These are phyloP conservation scores for Bothriochloa decipiens DNA, from an alignment of 176 grass and related monocot genomes.

Conservation along the genomic window DNA sequence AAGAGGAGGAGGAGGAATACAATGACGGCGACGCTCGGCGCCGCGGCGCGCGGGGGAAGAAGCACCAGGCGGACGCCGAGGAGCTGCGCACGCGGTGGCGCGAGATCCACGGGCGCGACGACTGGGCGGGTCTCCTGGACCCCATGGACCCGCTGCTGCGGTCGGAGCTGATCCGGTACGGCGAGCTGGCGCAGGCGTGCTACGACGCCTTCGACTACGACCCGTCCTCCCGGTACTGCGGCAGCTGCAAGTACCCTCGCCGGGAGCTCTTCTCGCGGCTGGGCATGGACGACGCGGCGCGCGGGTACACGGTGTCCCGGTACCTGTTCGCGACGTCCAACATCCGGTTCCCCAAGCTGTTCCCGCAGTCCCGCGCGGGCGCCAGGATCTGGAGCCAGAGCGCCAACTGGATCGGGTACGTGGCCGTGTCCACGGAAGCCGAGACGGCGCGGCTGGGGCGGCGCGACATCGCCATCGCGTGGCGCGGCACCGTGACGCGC, in stretches of 20 bases:
- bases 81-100: constrained; percentile 55
- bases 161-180: constrained; percentile 79
- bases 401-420: constrained; percentile 96
- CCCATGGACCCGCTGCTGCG: constrained; percentile 81
- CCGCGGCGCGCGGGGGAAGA: not conserved
- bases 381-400: constrained; percentile 74
- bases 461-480: constrained; percentile 82
- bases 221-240: constrained; percentile 66
- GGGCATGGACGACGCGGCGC: constrained; percentile 47
- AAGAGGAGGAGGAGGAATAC: constrained; percentile 23
- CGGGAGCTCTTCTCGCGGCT: constrained; percentile 51
- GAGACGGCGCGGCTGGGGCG: constrained; percentile 63
- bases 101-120: constrained; percentile 74
- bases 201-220: constrained; percentile 93
- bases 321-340: constrained; percentile 77
- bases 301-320: constrained; percentile 55
- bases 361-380: constrained; percentile 34
- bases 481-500: constrained; percentile 82
- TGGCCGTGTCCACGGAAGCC: constrained; percentile 76
- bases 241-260: constrained; percentile 68
- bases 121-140: constrained; percentile 78
- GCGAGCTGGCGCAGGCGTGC: constrained; percentile 83
- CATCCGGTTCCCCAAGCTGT: constrained; percentile 52
- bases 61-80: not conserved
- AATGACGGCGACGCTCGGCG: not conserved